Percentiles rank a stretch among this genome's conserved stretches.
phyloP scores from a whole-genome alignment of 805 yeast genomes.

The Kodamaea nitidulidarum region DNA sequence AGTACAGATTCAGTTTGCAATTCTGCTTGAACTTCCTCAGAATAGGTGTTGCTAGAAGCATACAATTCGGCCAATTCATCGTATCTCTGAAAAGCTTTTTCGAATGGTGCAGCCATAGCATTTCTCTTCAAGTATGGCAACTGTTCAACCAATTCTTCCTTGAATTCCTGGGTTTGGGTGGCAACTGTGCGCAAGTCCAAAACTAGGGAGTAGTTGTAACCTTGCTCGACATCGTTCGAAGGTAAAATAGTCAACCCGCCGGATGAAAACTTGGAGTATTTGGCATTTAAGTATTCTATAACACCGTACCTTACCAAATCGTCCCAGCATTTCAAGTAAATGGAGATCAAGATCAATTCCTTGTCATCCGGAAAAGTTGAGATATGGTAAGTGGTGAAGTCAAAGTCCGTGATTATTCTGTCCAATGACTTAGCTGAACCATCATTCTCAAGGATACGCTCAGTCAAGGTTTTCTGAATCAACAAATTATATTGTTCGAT shows the following conservation, averaged over 20 bases:
- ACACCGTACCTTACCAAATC: slow-evolving; percentile 71
- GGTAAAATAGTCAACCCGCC: slow-evolving; percentile 29
- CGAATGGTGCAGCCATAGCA: slow-evolving; percentile 90
- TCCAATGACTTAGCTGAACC: slow-evolving; percentile 52
- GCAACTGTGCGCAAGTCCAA: slow-evolving; percentile 50
- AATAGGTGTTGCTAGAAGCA: slow-evolving; percentile 40
- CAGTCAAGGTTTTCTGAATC: slow-evolving; percentile 74
- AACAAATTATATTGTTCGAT: slow-evolving; percentile 81
- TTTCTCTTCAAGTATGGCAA: slow-evolving; percentile 78
- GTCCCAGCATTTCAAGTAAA: slow-evolving; percentile 71
- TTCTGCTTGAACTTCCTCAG: slow-evolving; percentile 42
- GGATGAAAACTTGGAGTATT: slow-evolving; percentile 37
- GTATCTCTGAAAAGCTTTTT: slow-evolving; percentile 76
- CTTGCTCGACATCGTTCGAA: slow-evolving; percentile 54
- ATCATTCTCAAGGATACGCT: slow-evolving; percentile 48
- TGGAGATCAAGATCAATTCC: slow-evolving; percentile 58
- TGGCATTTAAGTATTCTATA: slow-evolving; percentile 46
- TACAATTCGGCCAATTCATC: slow-evolving; percentile 54
- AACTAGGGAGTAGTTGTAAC: slow-evolving; percentile 75
- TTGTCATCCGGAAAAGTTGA: slow-evolving; percentile 76
- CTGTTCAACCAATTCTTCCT: slow-evolving; percentile 52
- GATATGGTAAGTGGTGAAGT: slow-evolving; percentile 89
- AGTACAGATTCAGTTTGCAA: slow-evolving; percentile 54
- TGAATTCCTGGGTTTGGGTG: slow-evolving; percentile 42
- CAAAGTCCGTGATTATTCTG: slow-evolving; percentile 90